phyloP scores from a whole-genome alignment of 2,329 filamentous ascomycete genomes.

The Alternaria gansuensis region DNA sequence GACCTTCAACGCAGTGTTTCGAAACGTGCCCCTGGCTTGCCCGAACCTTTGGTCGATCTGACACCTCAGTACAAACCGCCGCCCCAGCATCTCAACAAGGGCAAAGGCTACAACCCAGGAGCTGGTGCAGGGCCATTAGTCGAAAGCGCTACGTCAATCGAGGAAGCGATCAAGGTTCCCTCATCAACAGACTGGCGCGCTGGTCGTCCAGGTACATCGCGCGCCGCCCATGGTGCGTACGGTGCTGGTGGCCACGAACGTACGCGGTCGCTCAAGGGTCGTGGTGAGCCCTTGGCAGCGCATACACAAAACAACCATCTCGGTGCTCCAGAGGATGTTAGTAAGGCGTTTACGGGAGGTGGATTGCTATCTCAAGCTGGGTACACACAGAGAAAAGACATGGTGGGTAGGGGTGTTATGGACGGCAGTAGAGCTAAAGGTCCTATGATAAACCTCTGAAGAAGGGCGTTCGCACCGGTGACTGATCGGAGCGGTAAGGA shows the following conservation, averaged over 20 bases:
- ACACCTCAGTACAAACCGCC: constrained; percentile 71
- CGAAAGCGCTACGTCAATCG: constrained; percentile 58
- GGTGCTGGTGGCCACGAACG: constrained; percentile 44
- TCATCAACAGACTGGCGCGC: constrained; percentile 57
- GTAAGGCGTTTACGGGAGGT: constrained; percentile 56
- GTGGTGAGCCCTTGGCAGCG: constrained; percentile 46
- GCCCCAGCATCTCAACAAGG: constrained; percentile 66
- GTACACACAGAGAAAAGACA: constrained; percentile 51
- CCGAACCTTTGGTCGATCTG: constrained; percentile 73
- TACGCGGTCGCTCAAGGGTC: constrained; percentile 47
- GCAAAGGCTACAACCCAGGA: constrained; percentile 59
- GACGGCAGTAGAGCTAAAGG: constrained; percentile 56
- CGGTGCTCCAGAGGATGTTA: constrained; percentile 43
- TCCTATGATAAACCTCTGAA: constrained; percentile 57
- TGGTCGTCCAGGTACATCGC: constrained; percentile 39
- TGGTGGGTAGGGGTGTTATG: constrained; percentile 57
- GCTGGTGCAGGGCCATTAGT: constrained; percentile 55
- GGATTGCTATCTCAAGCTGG: constrained; percentile 55
- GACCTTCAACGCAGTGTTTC: constrained; percentile 60
- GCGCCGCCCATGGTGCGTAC: constrained; percentile 37
- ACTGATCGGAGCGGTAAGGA: constrained; percentile 51
- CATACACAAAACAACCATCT: constrained; percentile 49
- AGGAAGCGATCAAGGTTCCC: constrained; percentile 55
- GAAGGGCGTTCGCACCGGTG: constrained; percentile 54
- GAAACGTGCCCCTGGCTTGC: constrained; percentile 50